These are phyloP conservation scores for Schizonepeta tenuifolia DNA, from an alignment of 257 asterid species.

Conservation along the genomic window DNA sequence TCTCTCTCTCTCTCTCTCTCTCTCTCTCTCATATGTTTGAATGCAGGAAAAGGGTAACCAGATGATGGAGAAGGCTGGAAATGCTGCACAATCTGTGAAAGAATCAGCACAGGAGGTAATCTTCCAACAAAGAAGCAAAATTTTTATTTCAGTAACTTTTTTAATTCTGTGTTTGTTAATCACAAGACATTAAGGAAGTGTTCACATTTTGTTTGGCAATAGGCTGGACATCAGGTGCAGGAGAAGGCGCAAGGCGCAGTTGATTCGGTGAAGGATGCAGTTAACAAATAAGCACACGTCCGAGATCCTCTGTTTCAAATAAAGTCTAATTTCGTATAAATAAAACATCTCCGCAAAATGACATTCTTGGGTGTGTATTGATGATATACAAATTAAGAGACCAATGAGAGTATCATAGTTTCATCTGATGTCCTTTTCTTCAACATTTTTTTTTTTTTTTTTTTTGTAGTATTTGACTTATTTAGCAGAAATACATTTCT, in stretches of 20 bases:
- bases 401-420: neutral
- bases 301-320: neutral
- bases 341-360: neutral
- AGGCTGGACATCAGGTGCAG: slow-evolving; percentile 50
- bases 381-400: neutral
- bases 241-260: slow-evolving; percentile 49
- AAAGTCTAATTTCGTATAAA: neutral
- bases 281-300: slow-evolving; percentile 43
- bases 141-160: neutral
- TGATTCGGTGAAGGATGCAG: slow-evolving; percentile 50
- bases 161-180: neutral
- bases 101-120: slow-evolving; percentile 51
- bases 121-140: neutral
- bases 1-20: neutral
- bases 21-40: neutral
- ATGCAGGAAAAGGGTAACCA: slow-evolving; percentile 60
- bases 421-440: neutral
- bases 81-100: slow-evolving; percentile 57
- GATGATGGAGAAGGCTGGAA: slow-evolving; percentile 56
- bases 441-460: neutral
- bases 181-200: neutral
- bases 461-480: neutral
- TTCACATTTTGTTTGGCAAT: neutral
- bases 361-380: neutral
- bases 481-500: neutral